phyloP scores from a whole-genome alignment of 2,329 filamentous ascomycete genomes.

The Claviceps monticola region DNA sequence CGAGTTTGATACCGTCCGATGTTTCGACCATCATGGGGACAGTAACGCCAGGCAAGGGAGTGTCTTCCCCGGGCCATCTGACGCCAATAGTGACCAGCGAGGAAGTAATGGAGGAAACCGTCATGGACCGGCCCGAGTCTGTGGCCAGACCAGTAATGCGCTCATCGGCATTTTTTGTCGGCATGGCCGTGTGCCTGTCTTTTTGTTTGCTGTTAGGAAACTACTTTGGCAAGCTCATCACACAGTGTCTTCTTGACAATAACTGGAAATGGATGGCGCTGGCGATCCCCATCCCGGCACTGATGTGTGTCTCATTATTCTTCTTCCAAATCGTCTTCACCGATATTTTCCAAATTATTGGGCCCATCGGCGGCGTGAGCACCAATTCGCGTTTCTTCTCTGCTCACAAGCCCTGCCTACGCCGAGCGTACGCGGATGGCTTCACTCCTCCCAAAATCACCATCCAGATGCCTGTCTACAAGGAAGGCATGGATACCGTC shows the following conservation, averaged over 20 bases:
- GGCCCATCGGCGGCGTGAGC: constrained; percentile 29
- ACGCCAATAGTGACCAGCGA: constrained; percentile 9
- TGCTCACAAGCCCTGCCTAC: constrained; percentile 20
- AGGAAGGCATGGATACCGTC: constrained; percentile 25
- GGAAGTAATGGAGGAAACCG: constrained; percentile 12
- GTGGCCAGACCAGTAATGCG: constrained; percentile 25
- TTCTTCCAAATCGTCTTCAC: constrained; percentile 30
- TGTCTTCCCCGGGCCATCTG: constrained; percentile 3
- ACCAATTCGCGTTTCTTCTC: constrained; percentile 33
- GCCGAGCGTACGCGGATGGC: constrained; percentile 17
- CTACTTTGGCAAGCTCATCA: constrained; percentile 22
- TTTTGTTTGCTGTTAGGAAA: constrained; percentile 25
- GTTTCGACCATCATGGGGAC: constrained; percentile 8
- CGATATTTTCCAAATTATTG: constrained; percentile 31
- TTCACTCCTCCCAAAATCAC: constrained; percentile 22
- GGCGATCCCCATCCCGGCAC: constrained; percentile 20
- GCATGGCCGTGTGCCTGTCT: constrained; percentile 22
- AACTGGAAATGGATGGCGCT: constrained; percentile 24
- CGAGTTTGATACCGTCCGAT: constrained; percentile 7
- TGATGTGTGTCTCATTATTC: constrained; percentile 22
- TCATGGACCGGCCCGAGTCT: constrained; percentile 20
- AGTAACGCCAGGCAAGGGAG: constrained; percentile 10
- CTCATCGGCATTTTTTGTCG: constrained; percentile 24
- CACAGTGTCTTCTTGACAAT: constrained; percentile 24
- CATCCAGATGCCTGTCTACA: constrained; percentile 26